These are phyloP conservation scores for Trebouxiophyceae sp. DNA, from an alignment of 163 green algal genomes.

Conservation along the genomic window DNA sequence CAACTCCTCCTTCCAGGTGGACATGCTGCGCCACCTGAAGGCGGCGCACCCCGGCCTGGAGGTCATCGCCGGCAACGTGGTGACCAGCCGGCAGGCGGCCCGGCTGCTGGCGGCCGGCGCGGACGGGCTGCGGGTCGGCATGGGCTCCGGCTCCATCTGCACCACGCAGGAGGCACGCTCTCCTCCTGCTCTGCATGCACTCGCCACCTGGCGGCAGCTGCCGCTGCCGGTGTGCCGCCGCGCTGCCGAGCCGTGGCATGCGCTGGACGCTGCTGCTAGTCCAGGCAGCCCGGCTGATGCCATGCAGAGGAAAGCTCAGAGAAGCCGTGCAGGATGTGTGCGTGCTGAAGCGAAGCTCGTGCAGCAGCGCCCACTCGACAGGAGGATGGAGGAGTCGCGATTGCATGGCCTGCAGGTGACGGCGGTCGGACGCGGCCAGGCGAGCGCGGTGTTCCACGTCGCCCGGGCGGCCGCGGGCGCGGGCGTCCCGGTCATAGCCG, in stretches of 20 bases:
- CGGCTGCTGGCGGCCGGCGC: slow-evolving; percentile 87
- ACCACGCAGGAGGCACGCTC: slow-evolving; percentile 85
- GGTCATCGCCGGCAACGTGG: slow-evolving; percentile 95
- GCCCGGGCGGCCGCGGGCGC: slow-evolving; percentile 45
- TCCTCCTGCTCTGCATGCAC: no score
- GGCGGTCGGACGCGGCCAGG: slow-evolving; percentile 91
- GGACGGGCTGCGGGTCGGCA: slow-evolving; percentile 91
- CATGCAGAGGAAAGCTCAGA: no score
- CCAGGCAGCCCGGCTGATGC: no score
- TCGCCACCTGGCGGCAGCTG: no score
- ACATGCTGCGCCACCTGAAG: slow-evolving; percentile 93
- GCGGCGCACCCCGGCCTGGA: slow-evolving; percentile 74
- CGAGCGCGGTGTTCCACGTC: slow-evolving; percentile 89
- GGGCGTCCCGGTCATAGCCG: slow-evolving; percentile 89
- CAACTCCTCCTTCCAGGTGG: slow-evolving; percentile 75
- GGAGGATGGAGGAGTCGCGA: no score
- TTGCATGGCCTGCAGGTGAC: slow-evolving; percentile 87
- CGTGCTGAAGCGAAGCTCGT: no score
- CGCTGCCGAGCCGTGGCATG: no score
- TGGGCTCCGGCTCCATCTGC: slow-evolving; percentile 98
- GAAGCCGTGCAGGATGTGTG: no score
- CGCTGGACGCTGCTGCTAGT: no score
- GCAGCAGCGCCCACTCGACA: no score
- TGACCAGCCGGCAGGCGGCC: slow-evolving; percentile 65
- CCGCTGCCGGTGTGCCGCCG: no score